Base-by-base conservation (phyloP, 2,329 filamentous ascomycete species). In the Thelonectria discophora region DNA sequence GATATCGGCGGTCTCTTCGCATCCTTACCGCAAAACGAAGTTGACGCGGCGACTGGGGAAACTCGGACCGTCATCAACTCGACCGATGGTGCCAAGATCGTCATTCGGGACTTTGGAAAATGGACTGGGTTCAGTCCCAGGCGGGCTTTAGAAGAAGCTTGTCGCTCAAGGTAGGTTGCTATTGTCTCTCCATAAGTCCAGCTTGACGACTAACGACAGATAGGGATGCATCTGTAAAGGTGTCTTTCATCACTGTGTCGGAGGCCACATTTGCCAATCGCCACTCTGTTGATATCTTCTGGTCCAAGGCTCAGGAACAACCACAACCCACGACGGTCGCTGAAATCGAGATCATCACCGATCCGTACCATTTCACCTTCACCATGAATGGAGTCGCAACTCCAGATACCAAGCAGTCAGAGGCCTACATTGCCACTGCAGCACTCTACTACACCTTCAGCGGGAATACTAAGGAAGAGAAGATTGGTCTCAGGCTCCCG, bases 391-490 rank as follows among this genome's bases (percentile, higher is more conserved):
- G 84, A 0, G 77, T 96, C 45, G 90, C 93, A 11, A 90, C 93
- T 0, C 87, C 93, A 0, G 90, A 93, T 55, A 69, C 82, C 12
- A 88, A 89, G 65, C 94, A 99, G 74, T 96, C 95, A 6, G 94
- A 98, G 75, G 89, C 90, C 1, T 98, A 90, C 69, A 85, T 95
- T 43, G 91, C 93, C 6, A 97, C 93, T 0, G 83, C 87, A 12
- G 92, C 91, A 2, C 79, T 99, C 1, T 97, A 97, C 74, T 84
- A 91, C 42, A 82, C 97, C 1, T 97, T 93, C 66, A 87, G 88
- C 1, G 84, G 86, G n/a, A 91, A 88, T 15, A 78, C 86, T 0
- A 95, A 92, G 69, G 94, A 98, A 72, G 93, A 96, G 65, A 98
- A 96, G 74, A 86, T 92, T 2, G 90, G 90, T 61, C 75, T 97